These are phyloP conservation scores for Daldinia caldariorum DNA, from an alignment of 495 filamentous ascomycete species.

Conservation along the genomic window DNA sequence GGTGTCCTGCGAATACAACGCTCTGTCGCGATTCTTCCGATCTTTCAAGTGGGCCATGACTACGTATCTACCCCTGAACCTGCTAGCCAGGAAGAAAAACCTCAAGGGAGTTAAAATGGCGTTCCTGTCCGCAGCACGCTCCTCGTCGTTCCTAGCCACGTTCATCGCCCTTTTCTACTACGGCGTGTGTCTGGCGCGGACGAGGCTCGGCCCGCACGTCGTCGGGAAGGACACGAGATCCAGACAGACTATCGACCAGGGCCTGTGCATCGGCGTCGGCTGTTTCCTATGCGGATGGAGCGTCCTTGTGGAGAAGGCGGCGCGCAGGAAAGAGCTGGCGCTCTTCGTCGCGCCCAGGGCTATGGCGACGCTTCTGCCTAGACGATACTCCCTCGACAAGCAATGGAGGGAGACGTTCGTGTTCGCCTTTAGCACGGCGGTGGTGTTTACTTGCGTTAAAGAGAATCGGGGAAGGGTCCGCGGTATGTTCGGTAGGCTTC, in stretches of 20 bases:
- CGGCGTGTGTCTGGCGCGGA: constrained; percentile 83
- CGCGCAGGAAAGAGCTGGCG: constrained; percentile 78
- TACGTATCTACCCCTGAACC: constrained; percentile 83
- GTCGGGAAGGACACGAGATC: constrained; percentile 59
- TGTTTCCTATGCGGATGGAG: constrained; percentile 88
- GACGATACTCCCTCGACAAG: constrained; percentile 73
- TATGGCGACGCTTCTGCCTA: constrained; percentile 77
- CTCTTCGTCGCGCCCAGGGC: constrained; percentile 89
- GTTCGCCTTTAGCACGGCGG: constrained; percentile 78
- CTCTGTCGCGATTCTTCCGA: constrained; percentile 71
- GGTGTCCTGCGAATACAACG: constrained; percentile 81
- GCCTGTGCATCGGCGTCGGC: constrained; percentile 77
- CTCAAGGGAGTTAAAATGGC: constrained; percentile 56
- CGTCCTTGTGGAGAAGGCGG: constrained; percentile 75
- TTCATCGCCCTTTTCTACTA: constrained; percentile 91
- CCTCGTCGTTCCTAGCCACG: constrained; percentile 82
- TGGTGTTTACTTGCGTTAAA: constrained; percentile 75
- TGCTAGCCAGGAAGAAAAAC: constrained; percentile 68
- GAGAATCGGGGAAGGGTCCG: constrained; percentile 74
- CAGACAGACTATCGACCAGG: constrained; percentile 61
- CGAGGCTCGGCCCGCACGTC: constrained; percentile 77
- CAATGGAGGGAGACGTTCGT: constrained; percentile 78
- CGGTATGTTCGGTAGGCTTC: constrained; percentile 76
- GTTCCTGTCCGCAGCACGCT: constrained; percentile 70
- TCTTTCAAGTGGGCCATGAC: constrained; percentile 79